Percentiles rank a stretch among this genome's conserved stretches.
phyloP scores from a whole-genome alignment of 1,284 basidiomycete genomes.

The Malassezia japonica region DNA sequence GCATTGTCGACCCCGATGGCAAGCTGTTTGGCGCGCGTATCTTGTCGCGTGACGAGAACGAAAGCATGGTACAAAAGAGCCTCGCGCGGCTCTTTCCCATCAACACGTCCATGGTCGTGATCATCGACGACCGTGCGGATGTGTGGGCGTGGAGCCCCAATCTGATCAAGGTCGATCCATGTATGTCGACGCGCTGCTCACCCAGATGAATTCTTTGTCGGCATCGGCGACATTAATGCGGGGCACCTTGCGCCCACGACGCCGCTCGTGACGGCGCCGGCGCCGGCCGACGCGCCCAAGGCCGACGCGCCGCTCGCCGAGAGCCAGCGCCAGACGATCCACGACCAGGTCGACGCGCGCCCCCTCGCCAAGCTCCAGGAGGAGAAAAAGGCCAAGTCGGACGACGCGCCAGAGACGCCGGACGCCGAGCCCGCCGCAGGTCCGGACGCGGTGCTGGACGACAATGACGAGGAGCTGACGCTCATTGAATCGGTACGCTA shows the following conservation, averaged over 20 bases:
- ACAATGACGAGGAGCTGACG: conserved; percentile 70
- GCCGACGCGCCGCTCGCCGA: not conserved
- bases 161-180: conserved; percentile 89
- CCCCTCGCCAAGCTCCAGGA: conserved; percentile 58
- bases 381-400: conserved; percentile 48
- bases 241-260: conserved; percentile 15
- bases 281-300: not conserved
- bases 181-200: conserved; percentile 54
- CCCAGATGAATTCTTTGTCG: conserved; percentile 88
- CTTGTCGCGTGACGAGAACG: conserved; percentile 78
- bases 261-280: not conserved
- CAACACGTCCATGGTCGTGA: conserved; percentile 96
- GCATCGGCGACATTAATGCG: conserved; percentile 97
- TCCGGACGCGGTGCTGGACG: conserved; percentile 5
- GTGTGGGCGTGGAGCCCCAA: conserved; percentile 94
- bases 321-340: conserved; percentile 51
- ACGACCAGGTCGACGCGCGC: conserved; percentile 72
- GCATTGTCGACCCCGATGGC: conserved; percentile 79
- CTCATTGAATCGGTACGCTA: conserved; percentile 61
- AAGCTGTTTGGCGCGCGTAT: conserved; percentile 77
- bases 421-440: conserved; percentile 4
- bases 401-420: not conserved
- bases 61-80: conserved; percentile 75
- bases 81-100: conserved; percentile 76
- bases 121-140: conserved; percentile 94